Base-by-base conservation (phyloP, 1,139 yeast genomes). In the Starmera stellimalicola region DNA sequence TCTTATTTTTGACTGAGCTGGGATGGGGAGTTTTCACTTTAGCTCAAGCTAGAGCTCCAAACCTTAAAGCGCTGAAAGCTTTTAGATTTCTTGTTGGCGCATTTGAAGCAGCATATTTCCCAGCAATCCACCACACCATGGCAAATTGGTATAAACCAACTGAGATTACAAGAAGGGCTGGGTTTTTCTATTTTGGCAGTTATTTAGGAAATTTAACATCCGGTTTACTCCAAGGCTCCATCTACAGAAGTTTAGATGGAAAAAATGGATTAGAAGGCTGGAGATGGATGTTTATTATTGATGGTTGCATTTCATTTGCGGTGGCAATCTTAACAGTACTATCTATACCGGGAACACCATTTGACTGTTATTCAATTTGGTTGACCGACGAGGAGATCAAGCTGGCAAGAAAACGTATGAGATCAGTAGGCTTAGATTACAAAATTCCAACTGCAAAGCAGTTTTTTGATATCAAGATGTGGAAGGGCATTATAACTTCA, bases 271-370 rank as follows among this genome's bases (percentile, higher is more conserved):
- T 73, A 23, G 65, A 58, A 23, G 75, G 82, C 10, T 79, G 87
- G 87, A 68, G 77, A 57, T 79, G 87, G 85, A 72, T 76, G 56
- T 79, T 75, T 49, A 68, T 80, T 38, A 66, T 79, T 41, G 85
- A 79, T 52, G 81, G 79, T 7, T 54, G 73, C 31, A 62, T 77
- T 27, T 72, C 85, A 3, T 48, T 77, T 22, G 70, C 62, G 3
- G 73, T 80, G 34, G 85, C 81, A 11, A 18, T 79, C 16, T 54
- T 74, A 39, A 88, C 87, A 0, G 65, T 75, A 44, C 69, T 71
- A 47, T 45, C 68, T 44, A 60, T 78, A 42, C 91, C 91, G 3
- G 88, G 85, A 31, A 76, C 81, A 24, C 91, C 91, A 15, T 56
- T 63, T 36, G 66, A 69, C 34, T 72, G 78, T 45, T 70, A 70